phyloP scores from a whole-genome alignment of 2,329 filamentous ascomycete genomes.

The Didymella pinodella region DNA sequence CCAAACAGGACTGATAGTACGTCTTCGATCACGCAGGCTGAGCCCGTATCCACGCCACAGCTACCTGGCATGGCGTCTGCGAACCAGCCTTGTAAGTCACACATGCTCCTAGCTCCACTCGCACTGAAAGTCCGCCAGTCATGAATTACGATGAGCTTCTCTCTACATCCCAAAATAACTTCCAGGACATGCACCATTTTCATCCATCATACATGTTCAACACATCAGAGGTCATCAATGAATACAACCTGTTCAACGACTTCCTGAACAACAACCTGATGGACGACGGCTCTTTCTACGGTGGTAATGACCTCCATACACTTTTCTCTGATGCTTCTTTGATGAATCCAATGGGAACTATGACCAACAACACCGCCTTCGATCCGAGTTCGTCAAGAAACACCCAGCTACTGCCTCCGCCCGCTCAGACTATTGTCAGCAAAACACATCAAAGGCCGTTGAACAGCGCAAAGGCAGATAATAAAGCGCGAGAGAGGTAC shows the following conservation, averaged over 20 bases:
- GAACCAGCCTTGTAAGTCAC: conserved; percentile 76
- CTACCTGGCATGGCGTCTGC: conserved; percentile 67
- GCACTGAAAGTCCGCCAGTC: conserved; percentile 61
- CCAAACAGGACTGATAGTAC: conserved; percentile 47
- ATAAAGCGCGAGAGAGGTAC: conserved; percentile 82
- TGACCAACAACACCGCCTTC: conserved; percentile 44
- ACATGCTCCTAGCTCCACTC: conserved; percentile 38
- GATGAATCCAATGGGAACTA: conserved; percentile 53
- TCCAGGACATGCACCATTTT: conserved; percentile 92
- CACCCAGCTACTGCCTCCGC: conserved; percentile 51
- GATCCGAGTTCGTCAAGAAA: conserved; percentile 57
- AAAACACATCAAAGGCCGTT: conserved; percentile 68
- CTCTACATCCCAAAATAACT: conserved; percentile 77
- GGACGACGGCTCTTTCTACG: conserved; percentile 67
- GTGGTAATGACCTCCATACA: conserved; percentile 56
- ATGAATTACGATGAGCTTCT: conserved; percentile 83
- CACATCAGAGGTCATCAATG: conserved; percentile 91
- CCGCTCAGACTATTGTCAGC: conserved; percentile 55
- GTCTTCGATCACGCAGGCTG: conserved; percentile 76
- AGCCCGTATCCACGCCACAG: conserved; percentile 72
- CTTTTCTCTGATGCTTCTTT: conserved; percentile 68
- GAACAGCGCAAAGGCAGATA: conserved; percentile 71
- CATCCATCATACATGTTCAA: conserved; percentile 96
- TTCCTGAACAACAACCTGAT: conserved; percentile 92
- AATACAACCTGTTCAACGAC: conserved; percentile 96